These are phyloP conservation scores for Penicillium sp. DNA, from an alignment of 2,329 filamentous ascomycete genomes.

Conservation along the genomic window DNA sequence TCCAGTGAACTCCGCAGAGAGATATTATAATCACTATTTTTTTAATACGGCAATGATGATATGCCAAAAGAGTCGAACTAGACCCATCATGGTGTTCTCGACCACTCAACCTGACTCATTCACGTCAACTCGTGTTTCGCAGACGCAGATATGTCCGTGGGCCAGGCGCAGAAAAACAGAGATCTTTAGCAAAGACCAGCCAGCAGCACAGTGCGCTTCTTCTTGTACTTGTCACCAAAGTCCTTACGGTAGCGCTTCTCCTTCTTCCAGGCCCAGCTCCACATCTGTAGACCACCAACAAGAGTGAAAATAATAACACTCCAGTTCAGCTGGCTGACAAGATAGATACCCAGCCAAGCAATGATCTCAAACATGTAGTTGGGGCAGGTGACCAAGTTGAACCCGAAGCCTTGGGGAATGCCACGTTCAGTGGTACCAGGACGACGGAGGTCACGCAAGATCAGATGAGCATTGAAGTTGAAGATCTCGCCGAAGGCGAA, in stretches of 20 bases:
- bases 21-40: neutral
- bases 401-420: slow-evolving; percentile 84
- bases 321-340: slow-evolving; percentile 76
- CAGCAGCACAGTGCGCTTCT: slow-evolving; percentile 83
- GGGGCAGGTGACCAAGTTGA: slow-evolving; percentile 86
- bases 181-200: slow-evolving; percentile 71
- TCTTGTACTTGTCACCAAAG: slow-evolving; percentile 93
- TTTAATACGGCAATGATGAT: neutral
- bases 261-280: slow-evolving; percentile 86
- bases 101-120: neutral
- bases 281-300: slow-evolving; percentile 79
- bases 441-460: slow-evolving; percentile 76
- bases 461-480: slow-evolving; percentile 80
- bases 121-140: neutral
- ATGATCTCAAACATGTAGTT: slow-evolving; percentile 96
- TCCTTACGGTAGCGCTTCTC: slow-evolving; percentile 87
- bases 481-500: slow-evolving; percentile 77
- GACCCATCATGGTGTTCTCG: neutral
- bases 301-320: slow-evolving; percentile 76
- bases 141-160: neutral
- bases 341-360: slow-evolving; percentile 80
- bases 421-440: slow-evolving; percentile 82
- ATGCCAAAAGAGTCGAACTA: neutral
- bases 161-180: too few relatives aligned
- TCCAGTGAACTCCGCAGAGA: neutral